Base-by-base conservation (phyloP, 2,329 filamentous ascomycete species). In the Penicillium griseofulvum region DNA sequence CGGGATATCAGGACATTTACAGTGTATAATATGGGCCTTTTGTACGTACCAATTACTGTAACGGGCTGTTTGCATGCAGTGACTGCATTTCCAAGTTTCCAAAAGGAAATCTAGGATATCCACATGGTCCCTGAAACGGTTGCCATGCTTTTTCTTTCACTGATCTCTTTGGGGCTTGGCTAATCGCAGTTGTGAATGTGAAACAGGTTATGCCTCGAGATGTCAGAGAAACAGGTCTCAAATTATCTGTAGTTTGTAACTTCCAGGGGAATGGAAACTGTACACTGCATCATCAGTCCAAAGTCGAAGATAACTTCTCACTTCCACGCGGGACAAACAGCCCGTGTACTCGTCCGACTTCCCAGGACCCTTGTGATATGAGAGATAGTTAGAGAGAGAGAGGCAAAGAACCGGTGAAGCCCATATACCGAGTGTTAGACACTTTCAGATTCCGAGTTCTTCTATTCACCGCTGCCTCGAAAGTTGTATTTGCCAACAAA, bases 131-230 rank as follows among this genome's bases (percentile, higher is more conserved):
- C 57, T 65, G 58, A 67, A 64, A 64, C 64, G 60, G 61, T 45
- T 59, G 59, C 62, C 58, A 59, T 65, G 53, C 61, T 52, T 49
- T 49, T 54, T 43, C 43, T 56, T 57, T 42, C 47, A 54, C 50
- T 58, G 54, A 50, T 52, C 55, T 61, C 63, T 34, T 49, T n/a
- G 2, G 26, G 58, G 45, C 39, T 66, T 67, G 67, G 65, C 57
- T 70, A 66, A 58, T 62, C 63, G 64, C 66, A 70, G 64, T 55
- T 57, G 54, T 51, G 38, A 55, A 43, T 61, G 67, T 72, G 66
- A 65, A 68, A 71, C 66, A 61, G 48, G 54, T 57, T 57, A 66
- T 61, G 58, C 65, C 68, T 72, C 69, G 69, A 71, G 33, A 65
- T 52, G 50, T 56, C 26, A 58, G 58, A 61, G 56, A 59, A 57